Evolutionary conservation across 2,329 filamentous ascomycete genomes (phyloP).

Genomic region (Microsporum ferrugineum): DNA sequence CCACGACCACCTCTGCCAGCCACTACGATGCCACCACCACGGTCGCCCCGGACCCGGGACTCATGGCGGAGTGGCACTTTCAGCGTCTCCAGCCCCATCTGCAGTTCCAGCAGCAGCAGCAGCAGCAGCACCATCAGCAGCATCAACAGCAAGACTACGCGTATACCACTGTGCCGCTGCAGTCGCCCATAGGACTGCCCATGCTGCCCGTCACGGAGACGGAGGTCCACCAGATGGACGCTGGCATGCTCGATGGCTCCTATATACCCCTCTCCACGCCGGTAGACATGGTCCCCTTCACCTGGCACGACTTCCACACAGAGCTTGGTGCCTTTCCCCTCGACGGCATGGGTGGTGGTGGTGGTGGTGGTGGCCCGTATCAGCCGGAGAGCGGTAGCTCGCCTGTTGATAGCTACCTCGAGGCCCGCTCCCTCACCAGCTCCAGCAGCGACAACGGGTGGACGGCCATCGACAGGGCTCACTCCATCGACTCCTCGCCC

Average conservation of each 20-base stretch:
- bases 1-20: conserved; percentile 23
- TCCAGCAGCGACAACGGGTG: conserved; percentile 81
- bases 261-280: conserved; percentile 46
- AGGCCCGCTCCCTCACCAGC: conserved; percentile 69
- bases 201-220: conserved; percentile 45
- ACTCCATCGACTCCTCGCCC: conserved; percentile 54
- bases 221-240: conserved; percentile 40
- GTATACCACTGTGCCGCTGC: conserved; percentile 42
- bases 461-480: conserved; percentile 66
- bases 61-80: conserved; percentile 38
- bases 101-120: conserved; percentile 36
- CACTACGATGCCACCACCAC: conserved; percentile 33
- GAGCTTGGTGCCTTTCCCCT: conserved; percentile 51
- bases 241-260: conserved; percentile 50
- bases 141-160: conserved; percentile 40
- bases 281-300: conserved; percentile 55
- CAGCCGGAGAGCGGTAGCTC: conserved; percentile 44
- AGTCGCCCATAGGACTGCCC: conserved; percentile 41
- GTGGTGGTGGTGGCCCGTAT: conserved; percentile 21
- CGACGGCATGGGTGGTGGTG: not conserved
- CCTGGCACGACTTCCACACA: conserved; percentile 69
- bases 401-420: conserved; percentile 67
- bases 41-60: conserved; percentile 34
- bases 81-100: conserved; percentile 31
- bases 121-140: conserved; percentile 31